phyloP scores from a whole-genome alignment of 331 rosid genomes.

The Rhamnella rubrinervis region DNA sequence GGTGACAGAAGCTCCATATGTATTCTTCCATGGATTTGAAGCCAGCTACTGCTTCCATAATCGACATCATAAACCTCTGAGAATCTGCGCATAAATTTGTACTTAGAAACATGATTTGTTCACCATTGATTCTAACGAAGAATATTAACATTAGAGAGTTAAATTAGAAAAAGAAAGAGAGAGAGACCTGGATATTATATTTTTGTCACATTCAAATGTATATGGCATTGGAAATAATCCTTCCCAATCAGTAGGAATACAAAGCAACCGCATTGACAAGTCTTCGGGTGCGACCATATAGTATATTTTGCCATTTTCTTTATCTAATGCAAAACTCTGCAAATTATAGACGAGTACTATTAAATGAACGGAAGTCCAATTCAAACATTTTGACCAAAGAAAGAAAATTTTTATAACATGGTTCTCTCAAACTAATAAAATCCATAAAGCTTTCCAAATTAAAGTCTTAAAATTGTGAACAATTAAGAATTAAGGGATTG shows the following conservation, averaged over 20 bases:
- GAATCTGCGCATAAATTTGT: neutral
- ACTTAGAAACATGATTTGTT: neutral
- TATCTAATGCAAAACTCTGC: slow-evolving; percentile 7
- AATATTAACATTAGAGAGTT: neutral
- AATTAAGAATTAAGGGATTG: no score
- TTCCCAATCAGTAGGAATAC: neutral
- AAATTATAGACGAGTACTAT: no score
- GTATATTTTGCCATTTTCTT: slow-evolving; percentile 18
- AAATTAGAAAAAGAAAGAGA: neutral
- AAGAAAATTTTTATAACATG: no score
- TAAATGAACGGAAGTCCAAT: no score
- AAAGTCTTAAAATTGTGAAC: no score
- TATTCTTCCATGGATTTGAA: slow-evolving; percentile 22
- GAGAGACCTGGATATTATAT: slow-evolving; percentile 3
- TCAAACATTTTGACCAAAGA: neutral
- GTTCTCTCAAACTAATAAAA: no score
- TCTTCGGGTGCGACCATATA: slow-evolving; percentile 26
- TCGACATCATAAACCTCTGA: neutral
- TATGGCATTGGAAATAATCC: neutral
- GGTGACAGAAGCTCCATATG: slow-evolving; percentile 10
- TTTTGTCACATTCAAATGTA: neutral
- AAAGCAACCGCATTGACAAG: neutral
- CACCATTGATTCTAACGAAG: neutral
- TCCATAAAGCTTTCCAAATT: no score
- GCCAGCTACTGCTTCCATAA: neutral